Conservation (phyloP, 257 asterid genomes). For the Solanum sitiens region DNA sequence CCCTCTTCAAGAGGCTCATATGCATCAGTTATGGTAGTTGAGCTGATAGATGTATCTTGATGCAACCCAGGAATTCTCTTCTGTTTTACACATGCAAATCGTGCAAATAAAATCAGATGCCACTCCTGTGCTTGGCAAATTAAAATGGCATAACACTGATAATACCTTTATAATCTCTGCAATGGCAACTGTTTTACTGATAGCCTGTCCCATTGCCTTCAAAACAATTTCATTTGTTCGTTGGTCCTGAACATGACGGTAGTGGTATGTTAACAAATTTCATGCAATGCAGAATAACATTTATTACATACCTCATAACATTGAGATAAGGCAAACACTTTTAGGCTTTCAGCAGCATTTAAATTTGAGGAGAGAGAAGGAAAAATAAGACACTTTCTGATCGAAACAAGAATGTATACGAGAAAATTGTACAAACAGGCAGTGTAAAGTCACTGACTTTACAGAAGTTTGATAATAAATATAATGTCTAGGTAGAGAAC, state of each 20-base stretch:
- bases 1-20: conserved; percentile 60
- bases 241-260: conserved; percentile 26
- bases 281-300: neutral
- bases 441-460: too few species aligned
- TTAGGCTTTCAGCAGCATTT: neutral
- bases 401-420: neutral
- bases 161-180: conserved; percentile 55
- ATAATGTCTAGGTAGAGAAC: neutral
- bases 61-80: conserved; percentile 34
- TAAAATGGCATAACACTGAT: neutral
- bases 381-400: neutral
- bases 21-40: conserved; percentile 46
- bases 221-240: conserved; percentile 27
- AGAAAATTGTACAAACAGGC: neutral
- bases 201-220: conserved; percentile 61
- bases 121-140: neutral
- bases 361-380: neutral
- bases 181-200: conserved; percentile 46
- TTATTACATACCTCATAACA: neutral
- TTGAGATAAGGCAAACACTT: neutral
- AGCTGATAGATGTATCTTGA: conserved; percentile 44
- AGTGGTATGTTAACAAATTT: neutral
- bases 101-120: neutral
- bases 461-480: neutral
- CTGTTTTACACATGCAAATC: conserved; percentile 13